Base-by-base conservation (phyloP, 1,139 yeast species). In the Arxiozyma slooffiae region DNA sequence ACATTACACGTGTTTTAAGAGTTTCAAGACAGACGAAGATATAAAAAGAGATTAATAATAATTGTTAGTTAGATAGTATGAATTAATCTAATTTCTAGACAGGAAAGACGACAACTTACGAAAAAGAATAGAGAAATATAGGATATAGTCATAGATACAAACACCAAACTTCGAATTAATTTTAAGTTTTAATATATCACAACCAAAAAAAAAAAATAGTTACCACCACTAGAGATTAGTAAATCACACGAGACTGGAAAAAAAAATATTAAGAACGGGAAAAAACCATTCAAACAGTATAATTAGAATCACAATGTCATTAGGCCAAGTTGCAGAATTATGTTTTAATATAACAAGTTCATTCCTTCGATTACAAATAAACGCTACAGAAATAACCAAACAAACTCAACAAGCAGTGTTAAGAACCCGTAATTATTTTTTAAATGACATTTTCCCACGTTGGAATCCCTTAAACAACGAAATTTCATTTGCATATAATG, bases 401-500 rank as follows among this genome's bases (percentile, higher is more conserved):
- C 61, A 57, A 8, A 67, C 70, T 16, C 65, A 67, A 49, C 46
- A 54, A 14, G 67, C 65, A 1, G 61, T 67, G 4, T 50, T 46
- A 23, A 23, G 54, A 23, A 64, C 68, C 0, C 54, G 60, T 37
- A 24, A 46, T 14, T 49, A 57, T 46, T 50, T 67, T 18, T 44
- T 63, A 9, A 48, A 58, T 16, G 63, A 62, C 38, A 60, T 65
- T 5, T 61, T 67, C 46, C 50, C 59, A 1, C 54, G 57, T 18
- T 64, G 68, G 66, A 55, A 60, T 42, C 68, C 68, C 1, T 52
- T 59, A n/a, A 56, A 55, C 47, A 61, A 62, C 21, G 65, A 61
- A 23, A 62, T 62, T 14, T 61, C 69, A 2, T 63, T 67, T 48
- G 65, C 69, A 1, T 67, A 63, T 50, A 67, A 67, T 48, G 70